Base-by-base conservation (phyloP, 139 green algal genomes). In the Diplosphaera chodatii region DNA sequence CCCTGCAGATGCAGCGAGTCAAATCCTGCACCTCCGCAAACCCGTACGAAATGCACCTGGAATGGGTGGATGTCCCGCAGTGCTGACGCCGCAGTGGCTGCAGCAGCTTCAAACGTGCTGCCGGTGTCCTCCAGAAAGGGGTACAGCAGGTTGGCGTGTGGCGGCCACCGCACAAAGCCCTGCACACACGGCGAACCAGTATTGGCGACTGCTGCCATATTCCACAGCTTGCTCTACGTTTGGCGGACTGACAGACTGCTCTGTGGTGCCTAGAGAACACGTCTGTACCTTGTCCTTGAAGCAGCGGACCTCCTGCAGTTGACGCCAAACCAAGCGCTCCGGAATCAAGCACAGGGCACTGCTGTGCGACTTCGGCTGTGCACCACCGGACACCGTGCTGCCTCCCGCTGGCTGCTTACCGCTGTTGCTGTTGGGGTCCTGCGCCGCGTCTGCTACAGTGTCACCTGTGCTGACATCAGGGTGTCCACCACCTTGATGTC, bases 81-180 rank as follows among this genome's bases (percentile, higher is more conserved):
- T 3, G 71, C 72, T 18, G 13, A 18, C 40, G 31, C n/a, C 1
- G 66, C 64, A 3, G 34, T 64, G 18, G 48, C 25, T 2, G 80
- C 78, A 1, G 80, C 80, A 21, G 20, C 40, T 16, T 72, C 25
- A 69, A 89, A 87, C 2, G 66, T 79, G 37, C 55, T 68, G 1
- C 40, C 80, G 1, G 29, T 64, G 48, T 90, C 81, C 20, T 80
- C 69, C 25, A 72, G 40, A 67, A 94, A 94, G 0, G 89, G 89
- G 67, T 94, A 94, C 13, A 94, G 73, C 22, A 94, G 77, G 80
- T 94, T 94, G 23, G 93, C 78, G 67, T 94, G 89, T 0, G 88
- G 88, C 4, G 81, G 81, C 89, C 89, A 94, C 3, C 88, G 55
- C 0, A 80, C 66, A 32, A 83, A 89, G 2, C 29, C 48, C 48